phyloP scores from a whole-genome alignment of 495 filamentous ascomycete genomes.

The Acidiella bohemica region DNA sequence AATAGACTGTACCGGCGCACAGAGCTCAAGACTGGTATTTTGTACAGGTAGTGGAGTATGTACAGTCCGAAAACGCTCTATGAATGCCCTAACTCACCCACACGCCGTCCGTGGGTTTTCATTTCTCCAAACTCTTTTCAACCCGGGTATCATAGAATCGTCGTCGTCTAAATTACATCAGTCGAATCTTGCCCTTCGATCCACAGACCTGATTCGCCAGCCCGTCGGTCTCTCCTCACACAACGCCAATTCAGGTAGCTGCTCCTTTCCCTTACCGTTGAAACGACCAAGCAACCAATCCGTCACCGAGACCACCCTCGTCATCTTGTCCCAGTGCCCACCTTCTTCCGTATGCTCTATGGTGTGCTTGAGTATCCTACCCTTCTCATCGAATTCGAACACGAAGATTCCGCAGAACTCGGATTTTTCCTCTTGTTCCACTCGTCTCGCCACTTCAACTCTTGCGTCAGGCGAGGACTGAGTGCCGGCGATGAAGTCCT shows the following conservation, averaged over 20 bases:
- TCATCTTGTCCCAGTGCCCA: constrained; percentile 52
- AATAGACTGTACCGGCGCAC: too few relatives aligned
- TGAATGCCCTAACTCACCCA: too few relatives aligned
- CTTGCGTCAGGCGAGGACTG: background rate
- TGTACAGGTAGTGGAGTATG: too few relatives aligned
- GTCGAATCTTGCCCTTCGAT: constrained; percentile 1
- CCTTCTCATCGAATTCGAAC: constrained; percentile 89
- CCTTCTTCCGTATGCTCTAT: constrained; percentile 86
- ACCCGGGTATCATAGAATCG: too few relatives aligned
- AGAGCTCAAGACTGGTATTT: too few relatives aligned
- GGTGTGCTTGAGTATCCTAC: constrained; percentile 68
- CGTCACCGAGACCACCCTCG: constrained; percentile 69
- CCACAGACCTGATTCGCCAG: constrained; percentile 3
- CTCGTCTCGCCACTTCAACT: constrained; percentile 1
- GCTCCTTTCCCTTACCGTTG: constrained; percentile 35
- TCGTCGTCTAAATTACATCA: too few relatives aligned
- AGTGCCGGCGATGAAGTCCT: constrained; percentile 32
- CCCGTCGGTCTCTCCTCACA: constrained; percentile 15
- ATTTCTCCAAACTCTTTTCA: too few relatives aligned
- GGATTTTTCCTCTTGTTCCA: constrained; percentile 25
- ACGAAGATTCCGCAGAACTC: constrained; percentile 79
- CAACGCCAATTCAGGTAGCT: constrained; percentile 30
- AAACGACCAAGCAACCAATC: constrained; percentile 72
- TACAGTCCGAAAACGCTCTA: too few relatives aligned
- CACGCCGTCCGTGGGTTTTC: too few relatives aligned